Percentiles rank a stretch among this genome's conserved stretches.
phyloP scores from a whole-genome alignment of 805 yeast species.

The Monosporozyma solicola region DNA sequence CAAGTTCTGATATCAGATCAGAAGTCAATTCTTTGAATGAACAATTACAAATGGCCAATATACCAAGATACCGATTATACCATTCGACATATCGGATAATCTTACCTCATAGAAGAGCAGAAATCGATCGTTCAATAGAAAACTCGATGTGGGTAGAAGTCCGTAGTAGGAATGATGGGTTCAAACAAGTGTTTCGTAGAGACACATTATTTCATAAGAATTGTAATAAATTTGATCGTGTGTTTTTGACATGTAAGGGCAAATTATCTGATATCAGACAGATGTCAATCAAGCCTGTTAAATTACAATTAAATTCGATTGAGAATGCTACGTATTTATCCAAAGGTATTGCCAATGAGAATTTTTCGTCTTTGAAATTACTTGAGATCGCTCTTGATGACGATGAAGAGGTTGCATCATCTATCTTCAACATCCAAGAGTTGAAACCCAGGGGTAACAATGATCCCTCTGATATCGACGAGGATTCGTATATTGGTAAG shows the following conservation, averaged over 20 bases:
- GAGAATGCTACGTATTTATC: conserved; percentile 25
- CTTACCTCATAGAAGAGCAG: conserved; percentile 6
- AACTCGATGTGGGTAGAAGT: conserved; percentile 22
- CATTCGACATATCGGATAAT: conserved; percentile 15
- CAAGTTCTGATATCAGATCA: not conserved
- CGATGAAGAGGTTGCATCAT: not conserved
- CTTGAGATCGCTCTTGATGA: conserved; percentile 10
- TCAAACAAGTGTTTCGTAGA: conserved; percentile 15
- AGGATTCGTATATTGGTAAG: conserved; percentile 1
- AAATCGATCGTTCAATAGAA: conserved; percentile 2
- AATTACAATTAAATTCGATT: conserved; percentile 20
- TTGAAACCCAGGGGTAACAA: not conserved
- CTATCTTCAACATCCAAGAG: conserved; percentile 3
- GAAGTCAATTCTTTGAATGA: not conserved
- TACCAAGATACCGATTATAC: not conserved
- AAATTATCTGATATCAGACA: conserved; percentile 6
- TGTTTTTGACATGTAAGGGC: conserved; percentile 10
- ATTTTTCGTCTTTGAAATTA: conserved; percentile 21
- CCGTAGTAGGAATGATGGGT: conserved; percentile 11
- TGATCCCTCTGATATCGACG: not conserved
- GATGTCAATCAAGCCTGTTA: conserved; percentile 9
- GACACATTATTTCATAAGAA: conserved; percentile 22
- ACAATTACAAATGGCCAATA: not conserved
- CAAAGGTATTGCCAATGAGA: conserved; percentile 25
- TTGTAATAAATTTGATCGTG: conserved; percentile 18